Percentiles rank a stretch among this genome's conserved stretches.
These are phyloP conservation scores for Albophoma yamanashiensis DNA, from an alignment of 2,329 filamentous ascomycete species.

Conservation along the genomic window DNA sequence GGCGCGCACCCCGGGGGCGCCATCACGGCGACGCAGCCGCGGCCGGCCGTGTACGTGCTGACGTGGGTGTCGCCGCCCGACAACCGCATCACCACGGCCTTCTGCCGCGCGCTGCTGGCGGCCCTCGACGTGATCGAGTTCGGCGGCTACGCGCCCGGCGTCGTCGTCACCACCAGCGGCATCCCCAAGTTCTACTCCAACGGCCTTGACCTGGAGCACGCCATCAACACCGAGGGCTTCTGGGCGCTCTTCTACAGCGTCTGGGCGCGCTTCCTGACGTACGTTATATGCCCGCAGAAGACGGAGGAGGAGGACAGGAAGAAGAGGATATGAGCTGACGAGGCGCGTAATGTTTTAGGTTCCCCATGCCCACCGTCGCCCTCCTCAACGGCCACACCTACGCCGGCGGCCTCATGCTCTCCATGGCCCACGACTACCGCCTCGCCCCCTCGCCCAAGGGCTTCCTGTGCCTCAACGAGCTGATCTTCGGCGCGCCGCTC, in stretches of 20 bases:
- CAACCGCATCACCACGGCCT: slow-evolving; percentile 61
- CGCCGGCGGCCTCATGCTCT: slow-evolving; percentile 70
- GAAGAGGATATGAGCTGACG: too few relatives aligned
- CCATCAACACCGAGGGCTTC: slow-evolving; percentile 49
- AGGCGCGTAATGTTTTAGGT: slow-evolving; percentile 23
- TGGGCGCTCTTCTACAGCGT: slow-evolving; percentile 53
- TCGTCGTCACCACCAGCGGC: slow-evolving; percentile 65
- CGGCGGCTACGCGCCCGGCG: slow-evolving; percentile 51
- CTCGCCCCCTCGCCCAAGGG: slow-evolving; percentile 61
- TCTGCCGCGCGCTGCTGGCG: slow-evolving; percentile 56
- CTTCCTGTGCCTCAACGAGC: slow-evolving; percentile 72
- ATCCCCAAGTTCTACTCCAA: slow-evolving; percentile 77
- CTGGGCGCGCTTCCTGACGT: slow-evolving; percentile 46
- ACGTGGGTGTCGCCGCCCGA: slow-evolving; percentile 62
- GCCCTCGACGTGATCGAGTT: slow-evolving; percentile 69
- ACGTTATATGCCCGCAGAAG: neutral
- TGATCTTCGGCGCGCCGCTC: slow-evolving; percentile 69
- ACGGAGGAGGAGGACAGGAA: too few relatives aligned
- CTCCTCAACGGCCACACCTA: slow-evolving; percentile 73
- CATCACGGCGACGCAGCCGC: slow-evolving; percentile 52
- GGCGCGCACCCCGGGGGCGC: slow-evolving; percentile 39
- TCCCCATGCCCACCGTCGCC: slow-evolving; percentile 75
- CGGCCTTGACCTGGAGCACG: slow-evolving; percentile 66
- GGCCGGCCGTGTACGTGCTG: slow-evolving; percentile 56
- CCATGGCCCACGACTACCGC: slow-evolving; percentile 77